A percentile compares a stretch with the other conserved stretches of the same genome.
These are phyloP conservation scores for Monilinia fructigena DNA, from an alignment of 2,329 filamentous ascomycete species.

Conservation along the genomic window DNA sequence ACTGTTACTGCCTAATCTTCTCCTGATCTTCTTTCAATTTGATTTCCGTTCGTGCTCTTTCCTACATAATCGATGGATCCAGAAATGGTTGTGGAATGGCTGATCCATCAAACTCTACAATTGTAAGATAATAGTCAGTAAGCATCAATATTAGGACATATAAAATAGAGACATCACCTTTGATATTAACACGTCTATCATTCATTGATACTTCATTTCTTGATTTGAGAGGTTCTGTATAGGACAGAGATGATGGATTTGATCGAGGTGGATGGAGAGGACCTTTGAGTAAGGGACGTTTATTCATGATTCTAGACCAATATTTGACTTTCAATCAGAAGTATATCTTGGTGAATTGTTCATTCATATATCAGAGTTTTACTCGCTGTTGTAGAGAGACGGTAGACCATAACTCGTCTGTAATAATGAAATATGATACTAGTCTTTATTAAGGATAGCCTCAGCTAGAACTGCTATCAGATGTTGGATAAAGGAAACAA, in stretches of 20 bases:
- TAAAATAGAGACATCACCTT: not conserved
- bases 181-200: too few species aligned
- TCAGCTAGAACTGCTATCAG: too few species aligned
- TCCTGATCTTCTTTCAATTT: slow-evolving; percentile 28
- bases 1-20: slow-evolving; percentile 15
- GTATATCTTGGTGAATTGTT: not conserved
- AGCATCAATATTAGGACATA: not conserved
- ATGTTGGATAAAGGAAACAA: too few species aligned
- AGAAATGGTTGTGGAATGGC: slow-evolving; percentile 36
- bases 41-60: slow-evolving; percentile 27
- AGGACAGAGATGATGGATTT: slow-evolving; percentile 25
- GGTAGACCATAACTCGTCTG: too few species aligned
- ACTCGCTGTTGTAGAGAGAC: too few species aligned
- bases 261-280: slow-evolving; percentile 27
- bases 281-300: slow-evolving; percentile 28
- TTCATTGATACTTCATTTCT: slow-evolving; percentile 28
- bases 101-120: slow-evolving; percentile 31
- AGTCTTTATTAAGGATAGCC: not conserved
- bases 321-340: too few species aligned
- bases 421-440: not conserved
- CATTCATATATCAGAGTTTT: too few species aligned
- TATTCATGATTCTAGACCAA: not conserved
- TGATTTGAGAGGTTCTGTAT: slow-evolving; percentile 29
- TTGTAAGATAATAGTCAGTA: slow-evolving; percentile 22
- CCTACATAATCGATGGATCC: slow-evolving; percentile 33